Percentiles rank a stretch among this genome's conserved stretches.
These are phyloP conservation scores for Trypanosomatidae sp. DNA, from an alignment of 208 protist genomes.

Conservation along the genomic window DNA sequence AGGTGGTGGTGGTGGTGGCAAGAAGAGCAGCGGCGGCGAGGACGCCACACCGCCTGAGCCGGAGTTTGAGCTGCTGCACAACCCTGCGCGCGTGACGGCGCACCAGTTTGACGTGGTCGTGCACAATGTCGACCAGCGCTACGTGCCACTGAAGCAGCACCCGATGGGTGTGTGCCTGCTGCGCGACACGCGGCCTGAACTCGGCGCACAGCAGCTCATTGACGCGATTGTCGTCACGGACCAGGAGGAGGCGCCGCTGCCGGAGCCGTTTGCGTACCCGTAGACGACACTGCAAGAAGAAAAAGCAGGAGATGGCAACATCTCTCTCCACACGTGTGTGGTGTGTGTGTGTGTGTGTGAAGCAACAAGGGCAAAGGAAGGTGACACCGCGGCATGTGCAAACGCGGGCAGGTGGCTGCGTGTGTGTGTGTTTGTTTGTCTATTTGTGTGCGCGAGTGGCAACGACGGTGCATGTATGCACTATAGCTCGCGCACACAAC, in stretches of 20 bases:
- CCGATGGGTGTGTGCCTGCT: constrained; percentile 69
- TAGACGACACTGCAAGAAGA: constrained; percentile 7
- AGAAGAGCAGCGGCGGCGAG: constrained; percentile 2
- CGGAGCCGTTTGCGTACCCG: constrained; percentile 72
- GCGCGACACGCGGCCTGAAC: constrained; percentile 44
- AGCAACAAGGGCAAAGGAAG: too few relatives aligned
- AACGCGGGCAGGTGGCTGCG: too few relatives aligned
- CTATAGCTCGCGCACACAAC: too few relatives aligned
- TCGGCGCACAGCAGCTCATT: constrained; percentile 33
- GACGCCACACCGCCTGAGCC: background rate
- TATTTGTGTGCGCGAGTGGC: too few relatives aligned
- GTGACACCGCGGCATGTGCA: too few relatives aligned
- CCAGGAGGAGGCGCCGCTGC: constrained; percentile 40
- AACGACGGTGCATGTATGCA: too few relatives aligned
- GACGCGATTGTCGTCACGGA: constrained; percentile 23
- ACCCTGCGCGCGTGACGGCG: constrained; percentile 67
- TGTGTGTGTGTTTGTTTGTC: too few relatives aligned
- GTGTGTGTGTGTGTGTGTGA: too few relatives aligned
- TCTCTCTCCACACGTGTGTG: too few relatives aligned
- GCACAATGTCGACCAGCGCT: constrained; percentile 56
- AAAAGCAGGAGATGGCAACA: background rate
- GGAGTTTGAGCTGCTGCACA: constrained; percentile 46
- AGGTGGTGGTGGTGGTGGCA: background rate
- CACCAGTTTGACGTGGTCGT: constrained; percentile 55
- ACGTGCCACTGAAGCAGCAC: constrained; percentile 54